Evolutionary conservation across 495 filamentous ascomycete species (phyloP), one percentile per base, ranked within the genome.

Genomic region (Penicillium pancosmium): DNA sequence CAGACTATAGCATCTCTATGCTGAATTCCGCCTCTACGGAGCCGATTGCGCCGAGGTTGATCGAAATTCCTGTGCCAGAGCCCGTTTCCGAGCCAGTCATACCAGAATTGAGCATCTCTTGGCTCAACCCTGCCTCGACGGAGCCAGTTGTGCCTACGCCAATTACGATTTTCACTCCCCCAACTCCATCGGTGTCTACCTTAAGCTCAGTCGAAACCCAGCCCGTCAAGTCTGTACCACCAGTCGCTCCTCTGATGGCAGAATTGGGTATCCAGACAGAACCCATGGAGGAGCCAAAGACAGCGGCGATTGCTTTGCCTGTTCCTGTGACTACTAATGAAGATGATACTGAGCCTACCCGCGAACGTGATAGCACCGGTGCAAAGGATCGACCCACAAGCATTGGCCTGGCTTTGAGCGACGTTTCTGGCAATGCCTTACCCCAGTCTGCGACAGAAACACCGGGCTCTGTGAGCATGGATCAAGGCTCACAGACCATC

Each of bases 401-500:
- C 72, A 78, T 54, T 65, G 80, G 66, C 62, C 56, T 73, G 59
- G 75, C 78, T 34, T 63, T 80, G 56, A 71, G 66, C 44, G 66
- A 74, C 53, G 75, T 82, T 23, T 75, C 80, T 59, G 75, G 78
- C 18, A 81, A 81, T 64, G 64, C 74, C 49, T 56, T 73, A 12
- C 57, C 71, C 19, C 72, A 70, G 38, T 64, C 66, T 34, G 44
- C 62, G 23, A 68, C 55, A 58, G 60, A 70, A 49, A 61, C 60
- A 8, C 64, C 62, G 33, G 75, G 67, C 41, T 80, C 77, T 60
- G 73, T 79, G 44, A 86, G 79, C 49, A 74, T 77, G 36, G 88
- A 93, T 66, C 87, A 91, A 54, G 81, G 83, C 50, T 83, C 85
- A 13, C 91, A 95, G 71, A 93, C 91, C 35, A 76, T 85, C 8